Evolutionary conservation across 257 asterid genomes (phyloP).

Genomic region (Vinca minor): DNA sequence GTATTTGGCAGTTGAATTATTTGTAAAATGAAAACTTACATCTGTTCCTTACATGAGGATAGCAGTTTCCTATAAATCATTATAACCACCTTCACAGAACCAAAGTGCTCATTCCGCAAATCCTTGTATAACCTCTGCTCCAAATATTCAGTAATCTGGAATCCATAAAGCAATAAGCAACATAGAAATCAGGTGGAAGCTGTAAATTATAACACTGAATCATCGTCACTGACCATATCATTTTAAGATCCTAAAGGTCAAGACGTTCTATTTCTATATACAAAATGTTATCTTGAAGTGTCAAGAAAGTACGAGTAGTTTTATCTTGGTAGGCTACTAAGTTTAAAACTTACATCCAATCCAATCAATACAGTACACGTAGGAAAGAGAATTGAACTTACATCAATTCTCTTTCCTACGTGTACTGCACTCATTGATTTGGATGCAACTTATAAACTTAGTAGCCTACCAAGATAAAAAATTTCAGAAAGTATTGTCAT

Average conservation of each 20-base stretch:
- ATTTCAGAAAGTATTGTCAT: no score
- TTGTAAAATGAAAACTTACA: conserved; percentile 30
- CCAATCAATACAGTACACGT: no score
- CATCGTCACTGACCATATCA: background rate
- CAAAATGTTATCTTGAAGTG: background rate
- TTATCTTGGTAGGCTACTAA: no score
- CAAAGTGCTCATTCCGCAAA: conserved; percentile 36
- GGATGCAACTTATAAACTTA: no score
- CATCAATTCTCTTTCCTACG: no score
- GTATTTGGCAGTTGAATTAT: background rate
- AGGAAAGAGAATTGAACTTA: no score
- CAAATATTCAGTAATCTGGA: conserved; percentile 42
- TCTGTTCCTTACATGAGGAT: conserved; percentile 51
- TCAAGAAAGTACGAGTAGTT: background rate
- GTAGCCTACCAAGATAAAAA: no score
- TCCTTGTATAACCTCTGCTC: conserved; percentile 44
- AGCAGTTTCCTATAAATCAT: conserved; percentile 35
- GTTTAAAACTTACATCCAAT: no score
- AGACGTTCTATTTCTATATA: background rate
- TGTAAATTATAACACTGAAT: background rate
- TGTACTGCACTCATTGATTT: no score
- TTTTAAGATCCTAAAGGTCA: background rate
- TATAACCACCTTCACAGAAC: conserved; percentile 38
- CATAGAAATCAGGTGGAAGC: background rate
- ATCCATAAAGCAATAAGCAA: conserved; percentile 2